These are phyloP conservation scores for Cladosporium austrohemisphaericum DNA, from an alignment of 2,329 filamentous ascomycete species.

Conservation along the genomic window DNA sequence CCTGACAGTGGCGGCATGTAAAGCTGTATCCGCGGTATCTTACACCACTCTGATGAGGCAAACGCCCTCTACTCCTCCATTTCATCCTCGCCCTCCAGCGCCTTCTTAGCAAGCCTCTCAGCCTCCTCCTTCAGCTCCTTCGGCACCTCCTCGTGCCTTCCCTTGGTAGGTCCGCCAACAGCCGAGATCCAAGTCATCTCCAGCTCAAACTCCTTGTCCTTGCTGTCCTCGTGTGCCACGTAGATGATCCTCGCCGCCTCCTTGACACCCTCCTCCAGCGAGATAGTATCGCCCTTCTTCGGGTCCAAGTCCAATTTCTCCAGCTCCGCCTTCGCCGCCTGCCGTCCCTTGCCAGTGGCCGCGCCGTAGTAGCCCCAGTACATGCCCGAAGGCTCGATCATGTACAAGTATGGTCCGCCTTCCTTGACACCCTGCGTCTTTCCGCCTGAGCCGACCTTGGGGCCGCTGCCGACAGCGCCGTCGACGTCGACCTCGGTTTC, in stretches of 20 bases:
- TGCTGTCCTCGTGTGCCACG: conserved; percentile 96
- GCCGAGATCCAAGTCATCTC: conserved; percentile 98
- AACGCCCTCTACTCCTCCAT: conserved; percentile 78
- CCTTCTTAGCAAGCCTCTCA: conserved; percentile 85
- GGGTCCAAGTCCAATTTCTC: conserved; percentile 84
- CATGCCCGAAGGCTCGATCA: conserved; percentile 95
- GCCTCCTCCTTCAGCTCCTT: conserved; percentile 88
- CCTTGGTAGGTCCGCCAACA: conserved; percentile 81
- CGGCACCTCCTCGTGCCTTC: conserved; percentile 87
- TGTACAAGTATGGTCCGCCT: conserved; percentile 91
- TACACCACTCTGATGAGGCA: conserved; percentile 7
- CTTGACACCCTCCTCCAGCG: conserved; percentile 84
- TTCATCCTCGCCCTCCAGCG: conserved; percentile 79
- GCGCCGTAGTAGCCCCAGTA: conserved; percentile 99
- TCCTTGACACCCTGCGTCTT: conserved; percentile 71
- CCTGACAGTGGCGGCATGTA: not conserved
- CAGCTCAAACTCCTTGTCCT: conserved; percentile 98
- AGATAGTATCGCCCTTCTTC: conserved; percentile 64
- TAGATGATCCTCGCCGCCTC: conserved; percentile 97
- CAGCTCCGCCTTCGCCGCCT: conserved; percentile 94
- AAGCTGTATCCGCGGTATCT: conserved; percentile 17
- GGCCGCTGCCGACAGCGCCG: conserved; percentile 82
- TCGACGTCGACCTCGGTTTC: conserved; percentile 82
- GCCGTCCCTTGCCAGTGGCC: conserved; percentile 92
- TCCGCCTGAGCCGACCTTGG: conserved; percentile 74